Conservation (phyloP, 345 rosid genomes). For the Excoecaria agallocha region DNA sequence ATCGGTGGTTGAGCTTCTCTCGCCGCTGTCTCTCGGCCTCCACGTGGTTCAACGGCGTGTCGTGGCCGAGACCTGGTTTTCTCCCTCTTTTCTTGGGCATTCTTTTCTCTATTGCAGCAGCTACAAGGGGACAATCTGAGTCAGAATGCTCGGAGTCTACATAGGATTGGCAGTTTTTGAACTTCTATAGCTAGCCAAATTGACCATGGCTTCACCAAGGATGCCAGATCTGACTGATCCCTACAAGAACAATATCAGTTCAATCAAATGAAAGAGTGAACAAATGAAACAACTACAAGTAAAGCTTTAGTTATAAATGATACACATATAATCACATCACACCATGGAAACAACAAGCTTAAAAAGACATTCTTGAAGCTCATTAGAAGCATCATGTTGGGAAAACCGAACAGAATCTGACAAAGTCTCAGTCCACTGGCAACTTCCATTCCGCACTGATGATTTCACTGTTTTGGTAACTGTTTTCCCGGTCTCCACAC, state of each 20-base stretch:
- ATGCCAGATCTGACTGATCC: too few relatives aligned
- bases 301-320: too few relatives aligned
- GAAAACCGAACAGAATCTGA: constrained; percentile 47
- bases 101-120: constrained; percentile 21
- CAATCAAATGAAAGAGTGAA: too few relatives aligned
- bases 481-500: constrained; percentile 53
- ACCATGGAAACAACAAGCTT: too few relatives aligned
- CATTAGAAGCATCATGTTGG: constrained; percentile 30
- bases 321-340: too few relatives aligned
- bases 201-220: too few relatives aligned
- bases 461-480: constrained; percentile 44
- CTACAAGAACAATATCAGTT: too few relatives aligned
- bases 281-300: too few relatives aligned
- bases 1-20: constrained; percentile 79
- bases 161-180: constrained; percentile 24
- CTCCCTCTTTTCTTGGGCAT: constrained; percentile 50
- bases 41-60: constrained; percentile 56
- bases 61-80: constrained; percentile 43
- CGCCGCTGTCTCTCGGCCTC: constrained; percentile 86
- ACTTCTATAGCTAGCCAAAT: too few relatives aligned
- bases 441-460: constrained; percentile 52
- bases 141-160: constrained; percentile 60
- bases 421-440: constrained; percentile 55
- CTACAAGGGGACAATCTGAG: constrained; percentile 41
- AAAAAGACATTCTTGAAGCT: too few relatives aligned